Base-by-base conservation (phyloP, 257 asterid genomes). In the Plantago ovata region DNA sequence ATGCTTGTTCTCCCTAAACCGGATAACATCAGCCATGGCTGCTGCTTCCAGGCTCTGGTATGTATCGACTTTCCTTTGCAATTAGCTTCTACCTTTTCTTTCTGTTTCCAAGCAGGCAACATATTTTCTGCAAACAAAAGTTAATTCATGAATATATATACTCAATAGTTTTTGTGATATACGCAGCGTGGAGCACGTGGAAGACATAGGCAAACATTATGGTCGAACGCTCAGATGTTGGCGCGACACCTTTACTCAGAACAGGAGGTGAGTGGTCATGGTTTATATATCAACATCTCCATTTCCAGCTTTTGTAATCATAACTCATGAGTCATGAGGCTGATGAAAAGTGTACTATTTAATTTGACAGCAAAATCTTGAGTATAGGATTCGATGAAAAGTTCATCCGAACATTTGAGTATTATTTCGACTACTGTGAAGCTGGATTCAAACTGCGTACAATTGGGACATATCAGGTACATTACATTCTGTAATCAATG, bases 11-110 rank as follows among this genome's bases (percentile, higher is more conserved):
- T 79, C 96, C 22, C 73, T 92, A 10, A 79, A 89, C 74, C 65
- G 93, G 69, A 86, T 92, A 51, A 83, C 88, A 56, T 69, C 94
- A 38, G 95, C 95, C 61, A 87, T 92, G 95, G 84, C 88, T 53
- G 51, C 84, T 61, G 72, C 95, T 20, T 92, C 98, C 39, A 78
- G 90, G 62, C 87, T 87, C 46, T 73, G 95, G 96, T 91, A 81
- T 66, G 15, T 13, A 4, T 15, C 4, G 11, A 41, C 3, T 39
- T 21, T 13, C 32, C 11, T 53, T 13, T 43, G 15, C 16, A 3
- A 7, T 12, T n/a, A n/a, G n/a, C n/a, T n/a, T n/a, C n/a, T n/a
- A n/a, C n/a, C n/a, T n/a, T n/a, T n/a, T n/a, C n/a, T n/a, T n/a
- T n/a, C n/a, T n/a, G n/a, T n/a, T n/a, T n/a, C n/a, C n/a, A n/a